Evolutionary conservation across 2,329 filamentous ascomycete genomes (phyloP).

Genomic region (Didymella arachidicola): DNA sequence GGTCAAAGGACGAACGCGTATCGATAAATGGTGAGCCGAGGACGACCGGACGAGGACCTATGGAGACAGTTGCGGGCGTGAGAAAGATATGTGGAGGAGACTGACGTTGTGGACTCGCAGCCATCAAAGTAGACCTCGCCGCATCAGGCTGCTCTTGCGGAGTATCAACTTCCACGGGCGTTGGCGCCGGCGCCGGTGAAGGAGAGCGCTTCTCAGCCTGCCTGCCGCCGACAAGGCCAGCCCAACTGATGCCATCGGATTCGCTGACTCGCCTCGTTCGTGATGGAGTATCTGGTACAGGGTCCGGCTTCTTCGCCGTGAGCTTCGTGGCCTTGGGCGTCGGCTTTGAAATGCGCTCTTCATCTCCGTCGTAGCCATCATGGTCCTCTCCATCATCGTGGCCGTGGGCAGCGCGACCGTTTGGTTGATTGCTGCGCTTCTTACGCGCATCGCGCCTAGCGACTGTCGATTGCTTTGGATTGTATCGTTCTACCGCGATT

Average conservation of each 20-base stretch:
- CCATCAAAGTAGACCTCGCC: too few relatives aligned
- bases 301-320: neutral
- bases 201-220: neutral
- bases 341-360: neutral
- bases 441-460: constrained; percentile 10
- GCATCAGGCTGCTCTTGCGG: neutral
- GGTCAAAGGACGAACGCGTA: neutral
- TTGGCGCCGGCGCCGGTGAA: neutral
- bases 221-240: neutral
- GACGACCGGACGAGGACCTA: neutral
- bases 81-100: too few relatives aligned
- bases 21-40: neutral
- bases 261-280: neutral
- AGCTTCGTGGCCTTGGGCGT: neutral
- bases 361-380: neutral
- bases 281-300: neutral
- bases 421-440: neutral
- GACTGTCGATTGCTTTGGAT: constrained; percentile 21
- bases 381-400: neutral
- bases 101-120: neutral
- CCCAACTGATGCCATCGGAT: constrained; percentile 5
- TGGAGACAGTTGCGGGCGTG: neutral
- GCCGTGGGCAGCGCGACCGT: neutral
- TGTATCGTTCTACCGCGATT: constrained; percentile 27
- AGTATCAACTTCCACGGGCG: neutral